These are phyloP conservation scores for Pythium periplocum DNA, from an alignment of 352 stramenopile genomes.

Conservation along the genomic window DNA sequence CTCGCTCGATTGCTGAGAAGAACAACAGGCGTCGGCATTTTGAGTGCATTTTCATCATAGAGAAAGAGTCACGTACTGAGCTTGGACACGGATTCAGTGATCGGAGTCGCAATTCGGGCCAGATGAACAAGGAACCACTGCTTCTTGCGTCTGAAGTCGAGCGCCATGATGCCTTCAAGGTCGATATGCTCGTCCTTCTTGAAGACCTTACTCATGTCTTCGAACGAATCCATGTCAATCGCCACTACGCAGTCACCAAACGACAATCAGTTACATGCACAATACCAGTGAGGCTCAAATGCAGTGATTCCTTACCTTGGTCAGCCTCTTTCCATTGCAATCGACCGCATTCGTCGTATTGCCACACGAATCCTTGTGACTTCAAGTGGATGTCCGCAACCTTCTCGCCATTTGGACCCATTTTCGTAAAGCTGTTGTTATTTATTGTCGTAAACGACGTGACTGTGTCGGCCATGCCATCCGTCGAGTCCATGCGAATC, in stretches of 20 bases:
- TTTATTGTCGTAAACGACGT: slow-evolving; percentile 7
- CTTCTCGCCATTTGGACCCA: slow-evolving; percentile 40
- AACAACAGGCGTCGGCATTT: background rate
- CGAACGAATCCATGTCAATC: slow-evolving; percentile 69
- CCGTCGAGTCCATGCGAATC: slow-evolving; percentile 58
- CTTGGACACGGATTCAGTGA: slow-evolving; percentile 57
- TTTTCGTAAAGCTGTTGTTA: slow-evolving; percentile 14
- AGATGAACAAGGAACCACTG: slow-evolving; percentile 79
- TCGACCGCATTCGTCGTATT: slow-evolving; percentile 48
- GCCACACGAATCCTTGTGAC: slow-evolving; percentile 65
- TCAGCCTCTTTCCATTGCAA: slow-evolving; percentile 57
- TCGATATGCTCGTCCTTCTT: slow-evolving; percentile 42
- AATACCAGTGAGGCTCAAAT: background rate
- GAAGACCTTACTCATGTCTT: slow-evolving; percentile 28
- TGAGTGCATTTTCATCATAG: background rate
- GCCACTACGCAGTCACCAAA: slow-evolving; percentile 21
- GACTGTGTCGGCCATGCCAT: slow-evolving; percentile 24
- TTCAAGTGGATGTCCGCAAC: slow-evolving; percentile 56
- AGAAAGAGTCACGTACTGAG: slow-evolving; percentile 33
- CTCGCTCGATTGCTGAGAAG: slow-evolving; percentile 38
- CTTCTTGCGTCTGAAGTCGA: slow-evolving; percentile 76
- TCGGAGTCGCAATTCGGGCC: slow-evolving; percentile 52
- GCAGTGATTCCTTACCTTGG: slow-evolving; percentile 18
- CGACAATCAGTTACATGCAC: background rate
- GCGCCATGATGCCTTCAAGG: slow-evolving; percentile 74